These are phyloP conservation scores for Syncephalis plumigaleata DNA, from an alignment of 371 early-diverging fungal species.

Conservation along the genomic window DNA sequence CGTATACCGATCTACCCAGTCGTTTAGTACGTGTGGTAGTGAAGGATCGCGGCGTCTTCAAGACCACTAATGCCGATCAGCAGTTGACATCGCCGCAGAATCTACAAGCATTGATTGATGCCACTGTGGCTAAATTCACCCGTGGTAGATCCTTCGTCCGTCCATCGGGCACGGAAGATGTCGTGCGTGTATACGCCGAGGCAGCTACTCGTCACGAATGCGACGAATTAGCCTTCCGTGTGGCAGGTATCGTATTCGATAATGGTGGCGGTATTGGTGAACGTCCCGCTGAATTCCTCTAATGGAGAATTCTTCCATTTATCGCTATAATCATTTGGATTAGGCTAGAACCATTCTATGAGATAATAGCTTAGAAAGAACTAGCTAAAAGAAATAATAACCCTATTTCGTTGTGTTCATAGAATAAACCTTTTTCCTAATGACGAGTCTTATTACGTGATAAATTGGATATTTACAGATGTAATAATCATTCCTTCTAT, in stretches of 20 bases:
- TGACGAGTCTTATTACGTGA: no score
- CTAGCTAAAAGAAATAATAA: no score
- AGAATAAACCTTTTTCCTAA: no score
- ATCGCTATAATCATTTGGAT: no score
- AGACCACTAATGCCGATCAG: conserved; percentile 91
- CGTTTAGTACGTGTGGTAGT: conserved; percentile 93
- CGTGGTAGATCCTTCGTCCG: conserved; percentile 89
- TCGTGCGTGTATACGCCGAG: conserved; percentile 97
- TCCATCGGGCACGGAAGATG: conserved; percentile 99
- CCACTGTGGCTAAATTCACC: conserved; percentile 56
- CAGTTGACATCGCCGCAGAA: conserved; percentile 72
- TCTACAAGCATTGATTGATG: conserved; percentile 81
- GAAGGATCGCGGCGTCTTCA: conserved; percentile 68
- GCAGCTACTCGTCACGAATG: conserved; percentile 77
- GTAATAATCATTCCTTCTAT: no score
- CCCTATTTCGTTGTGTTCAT: no score
- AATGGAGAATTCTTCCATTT: neutral
- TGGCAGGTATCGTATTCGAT: conserved; percentile 78
- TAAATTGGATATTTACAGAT: no score
- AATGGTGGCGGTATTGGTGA: conserved; percentile 82
- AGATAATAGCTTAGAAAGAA: no score
- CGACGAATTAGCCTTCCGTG: conserved; percentile 60
- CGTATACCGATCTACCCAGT: conserved; percentile 89
- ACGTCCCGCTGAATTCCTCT: conserved; percentile 34
- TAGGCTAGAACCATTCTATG: no score